Conservation (phyloP, 805 yeast genomes). For the Blastobotrys peoriensis region DNA sequence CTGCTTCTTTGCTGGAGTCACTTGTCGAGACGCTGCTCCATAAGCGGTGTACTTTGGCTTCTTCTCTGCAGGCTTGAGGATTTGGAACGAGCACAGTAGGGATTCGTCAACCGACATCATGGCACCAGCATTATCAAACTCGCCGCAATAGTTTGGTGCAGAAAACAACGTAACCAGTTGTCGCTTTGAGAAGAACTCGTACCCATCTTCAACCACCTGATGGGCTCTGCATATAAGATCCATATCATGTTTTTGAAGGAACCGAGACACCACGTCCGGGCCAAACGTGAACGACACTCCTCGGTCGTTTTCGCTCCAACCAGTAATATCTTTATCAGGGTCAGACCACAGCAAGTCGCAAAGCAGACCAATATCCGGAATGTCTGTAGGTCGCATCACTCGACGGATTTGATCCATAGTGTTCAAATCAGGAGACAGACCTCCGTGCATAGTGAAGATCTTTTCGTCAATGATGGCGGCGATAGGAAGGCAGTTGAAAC, state of each 20-base stretch:
- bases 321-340: conserved; percentile 96
- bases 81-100: conserved; percentile 83
- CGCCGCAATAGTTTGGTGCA: conserved; percentile 99
- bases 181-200: conserved; percentile 93
- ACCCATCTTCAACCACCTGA: conserved; percentile 98
- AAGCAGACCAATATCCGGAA: conserved; percentile 93
- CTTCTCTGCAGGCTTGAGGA: conserved; percentile 96
- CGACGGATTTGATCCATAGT: conserved; percentile 98
- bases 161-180: conserved; percentile 92
- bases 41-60: conserved; percentile 58
- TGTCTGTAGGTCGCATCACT: conserved; percentile 98
- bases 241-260: conserved; percentile 95
- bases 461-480: conserved; percentile 98
- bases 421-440: conserved; percentile 93
- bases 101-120: conserved; percentile 99
- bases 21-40: conserved; percentile 43
- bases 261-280: conserved; percentile 97
- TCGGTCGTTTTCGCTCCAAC: conserved; percentile 99
- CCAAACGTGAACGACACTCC: conserved; percentile 99
- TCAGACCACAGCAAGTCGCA: conserved; percentile 98
- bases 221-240: conserved; percentile 97
- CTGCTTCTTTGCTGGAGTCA: conserved; percentile 52
- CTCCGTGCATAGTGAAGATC: conserved; percentile 99
- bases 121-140: conserved; percentile 98
- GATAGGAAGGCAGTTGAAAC: conserved; percentile 96